phyloP scores from a whole-genome alignment of 1,284 basidiomycete species.

The Cutaneotrichosporon sp. region DNA sequence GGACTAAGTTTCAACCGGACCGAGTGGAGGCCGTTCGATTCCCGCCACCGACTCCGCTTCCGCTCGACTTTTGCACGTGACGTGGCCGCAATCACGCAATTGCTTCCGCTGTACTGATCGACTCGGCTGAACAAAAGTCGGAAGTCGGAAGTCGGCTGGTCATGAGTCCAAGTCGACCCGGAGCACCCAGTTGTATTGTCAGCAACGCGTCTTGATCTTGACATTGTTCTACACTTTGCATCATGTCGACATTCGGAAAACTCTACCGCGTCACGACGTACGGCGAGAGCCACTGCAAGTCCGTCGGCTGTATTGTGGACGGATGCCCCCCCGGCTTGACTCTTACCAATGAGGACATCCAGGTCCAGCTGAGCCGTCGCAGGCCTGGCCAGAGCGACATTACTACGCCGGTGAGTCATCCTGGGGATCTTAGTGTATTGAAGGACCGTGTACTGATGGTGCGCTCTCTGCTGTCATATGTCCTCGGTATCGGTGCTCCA shows the following conservation, averaged over 20 bases:
- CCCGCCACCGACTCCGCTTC: too few relatives aligned
- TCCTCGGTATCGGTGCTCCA: not conserved
- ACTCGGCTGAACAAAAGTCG: constrained; percentile 1
- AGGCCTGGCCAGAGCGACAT: constrained; percentile 94
- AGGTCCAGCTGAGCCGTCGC: constrained; percentile 83
- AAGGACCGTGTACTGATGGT: not conserved
- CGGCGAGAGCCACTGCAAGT: constrained; percentile 95
- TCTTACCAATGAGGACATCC: constrained; percentile 77
- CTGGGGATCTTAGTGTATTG: not conserved
- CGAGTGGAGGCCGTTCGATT: too few relatives aligned
- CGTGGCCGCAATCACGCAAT: constrained; percentile 3
- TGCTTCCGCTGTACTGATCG: constrained; percentile 2
- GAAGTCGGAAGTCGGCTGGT: too few relatives aligned
- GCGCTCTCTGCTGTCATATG: not conserved
- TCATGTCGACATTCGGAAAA: constrained; percentile 88
- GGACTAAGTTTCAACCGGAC: too few relatives aligned
- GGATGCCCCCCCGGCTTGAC: constrained; percentile 89
- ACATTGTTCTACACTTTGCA: constrained; percentile 15
- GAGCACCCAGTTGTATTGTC: too few relatives aligned
- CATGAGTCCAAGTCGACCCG: too few relatives aligned
- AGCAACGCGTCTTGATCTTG: too few relatives aligned
- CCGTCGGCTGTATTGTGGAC: constrained; percentile 95
- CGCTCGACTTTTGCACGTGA: not conserved
- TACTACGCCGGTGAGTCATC: constrained; percentile 87
- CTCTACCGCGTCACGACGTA: constrained; percentile 94